These are phyloP conservation scores for Pythium brassicae DNA, from an alignment of 352 stramenopile species.

Conservation along the genomic window DNA sequence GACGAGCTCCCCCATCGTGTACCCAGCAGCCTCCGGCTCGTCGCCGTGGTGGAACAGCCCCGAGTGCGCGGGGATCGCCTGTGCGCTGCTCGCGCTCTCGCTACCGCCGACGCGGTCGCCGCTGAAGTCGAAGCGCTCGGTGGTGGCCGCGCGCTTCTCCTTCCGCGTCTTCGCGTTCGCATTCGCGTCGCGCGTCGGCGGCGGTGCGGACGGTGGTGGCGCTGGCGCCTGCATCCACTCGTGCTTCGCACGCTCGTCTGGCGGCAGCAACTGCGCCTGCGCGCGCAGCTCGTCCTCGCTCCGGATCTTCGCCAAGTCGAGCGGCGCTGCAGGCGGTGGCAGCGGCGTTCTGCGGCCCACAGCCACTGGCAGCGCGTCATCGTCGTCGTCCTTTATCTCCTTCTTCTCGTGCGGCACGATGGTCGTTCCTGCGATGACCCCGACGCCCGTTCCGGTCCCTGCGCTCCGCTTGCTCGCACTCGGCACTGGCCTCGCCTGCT, in stretches of 20 bases:
- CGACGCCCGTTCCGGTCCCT: not conserved
- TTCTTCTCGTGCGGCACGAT: too few relatives aligned
- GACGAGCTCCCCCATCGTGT: conserved; percentile 70
- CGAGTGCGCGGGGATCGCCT: conserved; percentile 30
- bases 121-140: conserved; percentile 70
- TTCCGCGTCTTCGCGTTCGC: conserved; percentile 3
- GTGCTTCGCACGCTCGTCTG: conserved; percentile 72
- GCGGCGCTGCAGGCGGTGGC: not conserved
- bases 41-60: conserved; percentile 81
- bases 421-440: conserved; percentile 4
- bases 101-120: conserved; percentile 32
- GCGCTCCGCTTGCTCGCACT: not conserved
- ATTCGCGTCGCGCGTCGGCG: not conserved
- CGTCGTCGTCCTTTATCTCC: not conserved
- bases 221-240: conserved; percentile 49
- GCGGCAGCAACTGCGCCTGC: conserved; percentile 36
- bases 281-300: conserved; percentile 60
- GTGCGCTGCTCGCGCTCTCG: conserved; percentile 13
- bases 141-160: conserved; percentile 22
- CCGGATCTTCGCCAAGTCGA: conserved; percentile 47
- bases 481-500: not conserved
- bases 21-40: conserved; percentile 61
- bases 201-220: not conserved
- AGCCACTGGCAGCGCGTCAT: not conserved
- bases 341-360: not conserved